Base-by-base conservation (phyloP, 345 rosid species). In the Adansonia digitata region DNA sequence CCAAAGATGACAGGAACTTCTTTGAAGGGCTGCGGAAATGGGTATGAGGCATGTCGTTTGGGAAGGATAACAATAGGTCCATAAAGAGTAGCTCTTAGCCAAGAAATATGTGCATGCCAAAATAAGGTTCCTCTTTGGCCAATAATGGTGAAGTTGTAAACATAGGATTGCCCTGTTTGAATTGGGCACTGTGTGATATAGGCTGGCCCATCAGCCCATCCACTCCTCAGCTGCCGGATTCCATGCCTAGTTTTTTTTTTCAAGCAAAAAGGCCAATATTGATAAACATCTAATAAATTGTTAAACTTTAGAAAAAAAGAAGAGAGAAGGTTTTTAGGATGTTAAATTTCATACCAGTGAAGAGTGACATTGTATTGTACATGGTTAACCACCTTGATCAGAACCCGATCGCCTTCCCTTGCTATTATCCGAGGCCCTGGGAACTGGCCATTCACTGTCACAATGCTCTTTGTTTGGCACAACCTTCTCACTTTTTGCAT, bases 341-440 rank as follows among this genome's bases (percentile, higher is more conserved):
- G n/a, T n/a, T n/a, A n/a, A n/a, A n/a, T 43, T 43, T 67, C 37
- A 3, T 67, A 67, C 87, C 86, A 84, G 75, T n/a, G 55, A 34
- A 92, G 4, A 7, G 93, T 82, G 72, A 88, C 49, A 64, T 92
- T 92, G 85, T 92, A 77, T 26, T 87, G 73, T 55, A 92, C 92
- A 66, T 86, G 86, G 80, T 92, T 92, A 53, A 82, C 84, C 42
- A 90, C 92, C 71, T 90, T 90, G 72, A 92, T 85, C 7, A 89
- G 66, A n/a, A 92, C 77, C 37, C 81, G 82, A 75, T 90, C 97
- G 4, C 93, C 97, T 89, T 92, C 94, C 67, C 95, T 86, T 3
- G 92, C 92, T 11, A 86, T 69, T 65, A 92, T 78, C 46, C 81
- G 78, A 59, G 97, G 97, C 52, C 97, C 97, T 2, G 97, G 94